Base-by-base conservation (phyloP, 257 asterid species). In the Buddleja alternifolia region DNA sequence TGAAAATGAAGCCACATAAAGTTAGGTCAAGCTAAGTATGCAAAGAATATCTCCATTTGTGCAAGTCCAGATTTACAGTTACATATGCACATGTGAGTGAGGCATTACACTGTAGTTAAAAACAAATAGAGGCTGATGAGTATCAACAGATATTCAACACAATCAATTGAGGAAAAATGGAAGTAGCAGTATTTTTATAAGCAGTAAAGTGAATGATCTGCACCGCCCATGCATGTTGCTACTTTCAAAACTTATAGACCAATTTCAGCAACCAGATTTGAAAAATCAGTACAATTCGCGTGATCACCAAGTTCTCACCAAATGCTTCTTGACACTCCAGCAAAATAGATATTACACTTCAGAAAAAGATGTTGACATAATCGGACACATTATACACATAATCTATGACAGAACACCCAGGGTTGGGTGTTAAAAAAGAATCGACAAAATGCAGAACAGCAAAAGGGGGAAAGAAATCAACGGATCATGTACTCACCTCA, bases 161-260 rank as follows among this genome's bases (percentile, higher is more conserved):
- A 73, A 11, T 54, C 32, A 32, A 62, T 19, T 47, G 16, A 37
- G 37, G 20, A 37, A 29, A 78, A 53, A 50, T 23, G 39, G 51
- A 21, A 65, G n/a, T n/a, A n/a, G 23, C 40, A 60, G n/a, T 41
- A 66, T 6, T 60, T 29, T 55, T 71, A 44, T 17, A 65, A 67
- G 66, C 23, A 47, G 17, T 20, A 69, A 53, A 29, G 11, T 16
- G 39, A 34, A 71, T 25, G 64, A 60, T 41, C 12, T 73, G 67
- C 85, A 91, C 99, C 99, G 81, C 99, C 99, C 89, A 63, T 91
- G 99, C 82, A 94, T 73, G 81, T 90, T 91, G 79, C 87, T 79
- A 78, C 88, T 83, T 66, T 82, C 91, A 62, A 84, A 91, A 75
- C 97, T 86, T 93, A 91, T 75, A 8, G 97, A 67, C 95, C 78